Evolutionary conservation across 2,329 filamentous ascomycete genomes (phyloP).

Genomic region (Penicillium crustosum): DNA sequence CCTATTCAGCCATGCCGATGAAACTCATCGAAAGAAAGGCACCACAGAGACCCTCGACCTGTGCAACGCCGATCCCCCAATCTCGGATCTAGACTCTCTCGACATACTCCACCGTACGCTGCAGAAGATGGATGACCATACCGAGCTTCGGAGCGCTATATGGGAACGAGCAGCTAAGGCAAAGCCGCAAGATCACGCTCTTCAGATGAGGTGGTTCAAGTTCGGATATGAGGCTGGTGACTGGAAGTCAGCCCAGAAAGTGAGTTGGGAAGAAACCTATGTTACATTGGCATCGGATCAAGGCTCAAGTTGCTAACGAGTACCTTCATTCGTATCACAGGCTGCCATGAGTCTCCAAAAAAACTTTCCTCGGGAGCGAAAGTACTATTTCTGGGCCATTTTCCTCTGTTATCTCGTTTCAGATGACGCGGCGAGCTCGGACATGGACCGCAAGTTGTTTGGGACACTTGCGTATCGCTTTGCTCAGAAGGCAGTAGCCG

Average conservation of each 20-base stretch:
- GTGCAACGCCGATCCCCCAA: constrained; percentile 43
- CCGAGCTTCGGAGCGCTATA: constrained; percentile 36
- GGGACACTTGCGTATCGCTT: constrained; percentile 53
- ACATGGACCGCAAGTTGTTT: constrained; percentile 47
- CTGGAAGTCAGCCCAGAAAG: constrained; percentile 52
- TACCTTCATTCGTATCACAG: constrained; percentile 26
- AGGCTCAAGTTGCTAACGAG: neutral
- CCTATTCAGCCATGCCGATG: constrained; percentile 43
- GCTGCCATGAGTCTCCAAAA: constrained; percentile 52
- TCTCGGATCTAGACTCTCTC: constrained; percentile 47
- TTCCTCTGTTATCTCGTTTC: constrained; percentile 47
- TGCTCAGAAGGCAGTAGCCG: constrained; percentile 48
- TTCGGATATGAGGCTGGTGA: constrained; percentile 43
- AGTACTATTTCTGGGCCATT: constrained; percentile 53
- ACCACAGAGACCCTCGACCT: constrained; percentile 44
- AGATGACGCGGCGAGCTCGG: constrained; percentile 37
- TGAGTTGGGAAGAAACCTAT: constrained; percentile 25
- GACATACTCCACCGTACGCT: constrained; percentile 45
- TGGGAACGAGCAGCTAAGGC: constrained; percentile 51
- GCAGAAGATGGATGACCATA: constrained; percentile 35
- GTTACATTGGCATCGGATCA: neutral
- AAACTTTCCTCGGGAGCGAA: constrained; percentile 49
- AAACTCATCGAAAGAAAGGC: constrained; percentile 45
- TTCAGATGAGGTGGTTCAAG: constrained; percentile 49
- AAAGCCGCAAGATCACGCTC: constrained; percentile 44